These are phyloP conservation scores for Saksenaea vasiformis DNA, from an alignment of 371 early-diverging fungal species.

Conservation along the genomic window DNA sequence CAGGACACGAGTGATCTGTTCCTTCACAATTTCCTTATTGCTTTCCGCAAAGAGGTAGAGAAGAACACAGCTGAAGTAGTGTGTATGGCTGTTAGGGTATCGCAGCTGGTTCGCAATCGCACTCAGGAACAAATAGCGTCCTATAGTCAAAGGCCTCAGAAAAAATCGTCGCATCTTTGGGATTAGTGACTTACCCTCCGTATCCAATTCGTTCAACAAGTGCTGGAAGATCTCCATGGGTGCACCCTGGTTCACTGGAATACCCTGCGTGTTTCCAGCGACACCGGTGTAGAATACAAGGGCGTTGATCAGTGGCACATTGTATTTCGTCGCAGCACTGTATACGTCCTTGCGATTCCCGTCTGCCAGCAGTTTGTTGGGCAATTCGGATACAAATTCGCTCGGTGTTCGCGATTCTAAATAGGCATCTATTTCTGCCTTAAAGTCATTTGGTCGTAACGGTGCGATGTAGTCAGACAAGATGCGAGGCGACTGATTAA, in stretches of 20 bases:
- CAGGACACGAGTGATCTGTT: slow-evolving; percentile 93
- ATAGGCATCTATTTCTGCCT: slow-evolving; percentile 74
- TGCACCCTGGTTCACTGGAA: slow-evolving; percentile 69
- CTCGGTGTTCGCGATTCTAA: slow-evolving; percentile 65
- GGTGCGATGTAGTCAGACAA: slow-evolving; percentile 79
- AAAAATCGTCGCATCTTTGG: neutral
- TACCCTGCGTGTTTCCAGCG: slow-evolving; percentile 67
- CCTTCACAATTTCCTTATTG: slow-evolving; percentile 83
- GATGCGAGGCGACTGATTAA: slow-evolving; percentile 81
- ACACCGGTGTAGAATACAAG: slow-evolving; percentile 89
- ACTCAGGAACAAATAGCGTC: slow-evolving; percentile 86
- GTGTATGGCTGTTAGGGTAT: slow-evolving; percentile 96
- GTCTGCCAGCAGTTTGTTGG: slow-evolving; percentile 41
- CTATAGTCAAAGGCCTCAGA: slow-evolving; percentile 27
- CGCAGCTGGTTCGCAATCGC: slow-evolving; percentile 97
- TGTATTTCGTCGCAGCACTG: slow-evolving; percentile 60
- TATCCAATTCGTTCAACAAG: slow-evolving; percentile 75
- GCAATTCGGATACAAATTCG: slow-evolving; percentile 64
- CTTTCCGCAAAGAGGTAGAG: slow-evolving; percentile 87
- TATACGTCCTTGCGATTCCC: slow-evolving; percentile 2
- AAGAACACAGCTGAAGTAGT: slow-evolving; percentile 87
- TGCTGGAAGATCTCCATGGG: slow-evolving; percentile 87
- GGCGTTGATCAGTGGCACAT: slow-evolving; percentile 82
- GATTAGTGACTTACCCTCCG: slow-evolving; percentile 66
- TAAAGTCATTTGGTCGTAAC: slow-evolving; percentile 60